A percentile compares a stretch with the other conserved stretches of the same genome.
Evolutionary conservation across 176 grass and related monocot genomes (phyloP).

Genomic region (Leersia perrieri): DNA sequence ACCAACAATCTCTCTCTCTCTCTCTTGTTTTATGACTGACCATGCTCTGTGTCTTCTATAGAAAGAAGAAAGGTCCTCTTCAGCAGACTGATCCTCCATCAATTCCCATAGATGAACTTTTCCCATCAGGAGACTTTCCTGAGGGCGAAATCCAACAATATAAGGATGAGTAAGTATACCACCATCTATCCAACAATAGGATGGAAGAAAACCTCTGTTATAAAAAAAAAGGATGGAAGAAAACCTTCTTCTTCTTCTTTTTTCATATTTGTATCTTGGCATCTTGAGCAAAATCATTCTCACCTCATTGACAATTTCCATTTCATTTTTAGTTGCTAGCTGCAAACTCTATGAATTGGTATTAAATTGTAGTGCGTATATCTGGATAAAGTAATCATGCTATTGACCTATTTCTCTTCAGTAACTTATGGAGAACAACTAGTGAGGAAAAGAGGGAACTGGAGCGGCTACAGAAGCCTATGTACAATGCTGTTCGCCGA

Average conservation of each 20-base stretch:
- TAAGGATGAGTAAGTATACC: conserved; percentile 73
- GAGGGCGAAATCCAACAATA: conserved; percentile 86
- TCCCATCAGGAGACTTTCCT: conserved; percentile 79
- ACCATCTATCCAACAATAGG: neutral
- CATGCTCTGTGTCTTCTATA: conserved; percentile 19
- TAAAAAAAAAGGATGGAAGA: neutral
- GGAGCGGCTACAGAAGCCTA: conserved; percentile 78
- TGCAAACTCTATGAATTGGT: neutral
- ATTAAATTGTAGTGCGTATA: neutral
- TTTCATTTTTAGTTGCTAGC: neutral
- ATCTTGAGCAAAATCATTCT: conserved; percentile 10
- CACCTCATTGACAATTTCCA: neutral
- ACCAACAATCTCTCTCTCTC: neutral
- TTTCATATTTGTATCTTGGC: no score
- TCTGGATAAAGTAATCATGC: conserved; percentile 22
- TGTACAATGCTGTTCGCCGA: conserved; percentile 81
- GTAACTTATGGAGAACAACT: conserved; percentile 92
- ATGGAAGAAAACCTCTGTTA: neutral
- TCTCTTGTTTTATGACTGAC: neutral
- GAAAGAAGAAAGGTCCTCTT: conserved; percentile 81
- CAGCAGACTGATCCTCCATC: conserved; percentile 88
- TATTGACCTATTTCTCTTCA: conserved; percentile 33
- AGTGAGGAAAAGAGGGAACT: conserved; percentile 94
- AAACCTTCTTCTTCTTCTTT: neutral
- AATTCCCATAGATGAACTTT: conserved; percentile 89